Evolutionary conservation across 345 rosid species (phyloP).

Genomic region (Gossypium australe): DNA sequence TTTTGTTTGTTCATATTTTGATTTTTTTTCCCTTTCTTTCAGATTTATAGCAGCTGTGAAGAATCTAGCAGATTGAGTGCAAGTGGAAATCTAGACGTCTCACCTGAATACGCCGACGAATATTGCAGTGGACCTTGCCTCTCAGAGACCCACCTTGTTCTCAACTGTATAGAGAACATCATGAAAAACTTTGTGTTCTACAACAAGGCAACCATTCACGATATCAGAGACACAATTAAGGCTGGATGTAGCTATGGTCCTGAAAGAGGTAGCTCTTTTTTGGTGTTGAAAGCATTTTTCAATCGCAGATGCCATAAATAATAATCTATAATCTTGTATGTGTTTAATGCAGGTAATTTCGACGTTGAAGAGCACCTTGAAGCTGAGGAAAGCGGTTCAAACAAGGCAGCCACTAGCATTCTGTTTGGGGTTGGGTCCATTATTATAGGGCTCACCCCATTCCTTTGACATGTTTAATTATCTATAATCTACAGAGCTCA

Average conservation of each 20-base stretch:
- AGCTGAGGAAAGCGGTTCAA: slow-evolving; percentile 35
- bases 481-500: neutral
- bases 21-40: neutral
- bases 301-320: neutral
- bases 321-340: neutral
- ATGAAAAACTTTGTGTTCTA: slow-evolving; percentile 55
- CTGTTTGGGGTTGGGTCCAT: slow-evolving; percentile 33
- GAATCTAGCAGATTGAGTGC: slow-evolving; percentile 59
- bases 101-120: slow-evolving; percentile 30
- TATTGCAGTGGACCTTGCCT: slow-evolving; percentile 83
- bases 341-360: slow-evolving; percentile 51
- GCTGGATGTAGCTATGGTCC: slow-evolving; percentile 77
- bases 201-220: slow-evolving; percentile 61
- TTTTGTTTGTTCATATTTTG: neutral
- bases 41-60: slow-evolving; percentile 69
- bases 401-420: slow-evolving; percentile 19
- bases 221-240: slow-evolving; percentile 52
- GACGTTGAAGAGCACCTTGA: slow-evolving; percentile 58
- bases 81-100: slow-evolving; percentile 57
- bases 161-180: slow-evolving; percentile 55
- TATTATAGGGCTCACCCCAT: slow-evolving; percentile 25
- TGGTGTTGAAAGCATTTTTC: neutral
- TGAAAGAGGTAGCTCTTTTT: slow-evolving; percentile 43
- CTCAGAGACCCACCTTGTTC: slow-evolving; percentile 64
- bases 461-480: slow-evolving; percentile 15